Percentiles rank a stretch among this genome's conserved stretches.
These are phyloP conservation scores for Nothomitra cinnamomea DNA, from an alignment of 2,329 filamentous ascomycete genomes.

Conservation along the genomic window DNA sequence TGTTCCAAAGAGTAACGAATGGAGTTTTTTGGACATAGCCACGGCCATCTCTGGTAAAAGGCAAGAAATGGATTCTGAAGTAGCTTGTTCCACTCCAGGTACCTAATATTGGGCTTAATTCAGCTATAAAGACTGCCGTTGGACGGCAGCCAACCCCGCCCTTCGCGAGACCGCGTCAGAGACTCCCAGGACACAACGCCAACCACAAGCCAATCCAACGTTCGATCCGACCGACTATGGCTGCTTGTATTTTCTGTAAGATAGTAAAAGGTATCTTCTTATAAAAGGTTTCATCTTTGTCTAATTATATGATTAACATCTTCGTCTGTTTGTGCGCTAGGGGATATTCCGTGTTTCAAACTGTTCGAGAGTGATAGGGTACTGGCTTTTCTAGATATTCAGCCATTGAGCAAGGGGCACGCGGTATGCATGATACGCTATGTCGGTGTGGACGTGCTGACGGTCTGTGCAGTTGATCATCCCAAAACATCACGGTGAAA, in stretches of 20 bases:
- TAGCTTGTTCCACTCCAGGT: slow-evolving; percentile 51
- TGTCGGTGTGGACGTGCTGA: neutral
- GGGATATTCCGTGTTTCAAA: slow-evolving; percentile 93
- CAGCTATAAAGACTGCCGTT: neutral
- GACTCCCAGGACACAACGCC: no score
- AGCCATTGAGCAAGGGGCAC: slow-evolving; percentile 74
- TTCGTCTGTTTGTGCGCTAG: slow-evolving; percentile 30
- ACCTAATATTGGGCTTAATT: neutral
- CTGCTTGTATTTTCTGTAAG: slow-evolving; percentile 89
- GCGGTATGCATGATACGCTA: slow-evolving; percentile 41
- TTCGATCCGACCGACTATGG: slow-evolving; percentile 23
- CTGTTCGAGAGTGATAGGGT: slow-evolving; percentile 89
- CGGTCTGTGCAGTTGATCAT: slow-evolving; percentile 58
- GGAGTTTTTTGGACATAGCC: slow-evolving; percentile 41
- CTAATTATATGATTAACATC: neutral
- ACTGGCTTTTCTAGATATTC: slow-evolving; percentile 90
- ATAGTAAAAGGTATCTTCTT: slow-evolving; percentile 92
- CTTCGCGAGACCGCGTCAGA: no score
- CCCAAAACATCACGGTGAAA: slow-evolving; percentile 84
- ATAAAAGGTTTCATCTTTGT: neutral
- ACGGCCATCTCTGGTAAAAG: slow-evolving; percentile 70
- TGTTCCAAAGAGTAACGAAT: slow-evolving; percentile 41
- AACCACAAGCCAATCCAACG: neutral
- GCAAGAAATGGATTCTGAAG: slow-evolving; percentile 58
- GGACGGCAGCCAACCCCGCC: no score